Base-by-base conservation (phyloP, 164 flowering plant species). In the Chloranthus sessilifolius region DNA sequence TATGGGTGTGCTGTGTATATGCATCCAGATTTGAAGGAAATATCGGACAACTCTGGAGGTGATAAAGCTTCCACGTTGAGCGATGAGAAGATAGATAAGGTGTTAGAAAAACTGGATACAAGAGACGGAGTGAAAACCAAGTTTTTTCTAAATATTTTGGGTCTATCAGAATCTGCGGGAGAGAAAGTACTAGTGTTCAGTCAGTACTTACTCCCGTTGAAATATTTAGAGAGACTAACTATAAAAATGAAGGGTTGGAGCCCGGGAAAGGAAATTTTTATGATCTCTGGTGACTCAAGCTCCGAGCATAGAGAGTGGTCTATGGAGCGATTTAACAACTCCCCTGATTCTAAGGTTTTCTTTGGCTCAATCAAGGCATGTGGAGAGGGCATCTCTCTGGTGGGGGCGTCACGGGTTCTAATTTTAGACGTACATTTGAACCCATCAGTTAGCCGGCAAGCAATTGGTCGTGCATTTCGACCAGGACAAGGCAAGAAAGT, bases 281-380 rank as follows among this genome's bases (percentile, higher is more conserved):
- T 62, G 48, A 83, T 88, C 12, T 69, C 80, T 6, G 99, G 99
- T 1, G 91, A 92, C 22, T 63, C 86, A 5, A 72, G 56, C 34
- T 8, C 74, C 31, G 90, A 80, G 21, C 63, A 66, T 0, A 61
- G 96, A 21, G 95, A 83, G 52, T 50, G 29, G 55, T 59, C 80
- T 0, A 77, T 87, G 89, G 88, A 88, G 0, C 68, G 39, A 4
- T 88, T 91, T 52, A 91, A 91, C 65, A 70, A 49, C n/a, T 79
- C 88, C 1, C 63, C 85, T 25, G 79, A 78, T 60, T 89, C 95
- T 2, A 77, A 71, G 56, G 80, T 91, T 2, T 73, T 91, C 36
- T 88, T 88, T 64, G 96, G 96, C 10, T 88, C 95, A 1, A 85
- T 88, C 31, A 88, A 80, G 59, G 96, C 96, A 4, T 91, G 98